Evolutionary conservation across 2,329 filamentous ascomycete genomes (phyloP).

Genomic region (Phialophora tarda): DNA sequence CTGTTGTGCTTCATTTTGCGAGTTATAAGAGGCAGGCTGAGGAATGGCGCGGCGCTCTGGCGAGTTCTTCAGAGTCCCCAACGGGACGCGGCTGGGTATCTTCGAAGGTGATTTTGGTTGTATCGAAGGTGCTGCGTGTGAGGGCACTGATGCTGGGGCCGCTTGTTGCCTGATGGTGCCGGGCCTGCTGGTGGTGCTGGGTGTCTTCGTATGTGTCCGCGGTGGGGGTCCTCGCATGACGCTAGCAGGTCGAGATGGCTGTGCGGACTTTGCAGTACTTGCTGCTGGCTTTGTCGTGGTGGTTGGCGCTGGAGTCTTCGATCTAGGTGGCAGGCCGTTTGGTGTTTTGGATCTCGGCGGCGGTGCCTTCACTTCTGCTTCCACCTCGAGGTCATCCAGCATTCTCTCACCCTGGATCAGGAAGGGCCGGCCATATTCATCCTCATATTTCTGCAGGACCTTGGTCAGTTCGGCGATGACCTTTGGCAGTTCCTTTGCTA

Average conservation of each 20-base stretch:
- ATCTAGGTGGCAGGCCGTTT: constrained; percentile 62
- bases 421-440: constrained; percentile 92
- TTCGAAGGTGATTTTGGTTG: constrained; percentile 55
- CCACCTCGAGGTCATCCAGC: constrained; percentile 77
- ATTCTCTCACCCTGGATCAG: constrained; percentile 91
- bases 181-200: constrained; percentile 48
- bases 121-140: constrained; percentile 35
- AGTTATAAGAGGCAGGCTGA: constrained; percentile 43
- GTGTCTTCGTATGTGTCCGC: constrained; percentile 54
- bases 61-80: constrained; percentile 67
- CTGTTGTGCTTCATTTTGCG: constrained; percentile 25
- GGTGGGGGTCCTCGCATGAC: constrained; percentile 51
- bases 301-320: constrained; percentile 52
- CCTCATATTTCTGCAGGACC: constrained; percentile 84
- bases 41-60: constrained; percentile 70
- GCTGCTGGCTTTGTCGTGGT: constrained; percentile 30
- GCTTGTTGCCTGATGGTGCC: constrained; percentile 47
- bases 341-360: constrained; percentile 78
- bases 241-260: constrained; percentile 43
- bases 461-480: constrained; percentile 82
- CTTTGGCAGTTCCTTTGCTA: constrained; percentile 94
- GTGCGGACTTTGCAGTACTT: constrained; percentile 25
- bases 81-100: constrained; percentile 54
- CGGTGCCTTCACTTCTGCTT: constrained; percentile 62
- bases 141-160: constrained; percentile 27